A percentile compares a stretch with the other conserved stretches of the same genome.
Conservation (phyloP, 2,329 filamentous ascomycete species). For the Clarireedia homoeocarpa region DNA sequence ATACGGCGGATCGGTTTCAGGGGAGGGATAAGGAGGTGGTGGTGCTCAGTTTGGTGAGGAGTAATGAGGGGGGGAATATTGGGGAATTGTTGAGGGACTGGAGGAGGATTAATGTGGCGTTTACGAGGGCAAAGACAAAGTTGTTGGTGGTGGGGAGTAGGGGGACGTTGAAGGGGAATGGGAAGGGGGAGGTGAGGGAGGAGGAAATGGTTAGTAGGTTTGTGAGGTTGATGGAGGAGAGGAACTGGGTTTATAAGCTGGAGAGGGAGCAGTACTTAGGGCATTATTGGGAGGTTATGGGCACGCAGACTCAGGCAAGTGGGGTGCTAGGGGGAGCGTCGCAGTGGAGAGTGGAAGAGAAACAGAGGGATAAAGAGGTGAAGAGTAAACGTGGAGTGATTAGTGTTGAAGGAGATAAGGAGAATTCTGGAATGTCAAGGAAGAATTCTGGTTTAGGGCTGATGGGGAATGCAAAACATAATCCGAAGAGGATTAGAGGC, state of each 20-base stretch:
- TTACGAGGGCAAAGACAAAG: conserved; percentile 89
- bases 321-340: conserved; percentile 5
- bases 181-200: conserved; percentile 43
- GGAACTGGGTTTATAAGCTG: conserved; percentile 74
- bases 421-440: too few relatives aligned
- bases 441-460: too few relatives aligned
- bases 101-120: conserved; percentile 89
- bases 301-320: conserved; percentile 38
- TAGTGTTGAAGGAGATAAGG: conserved; percentile 2
- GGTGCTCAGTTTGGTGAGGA: conserved; percentile 78
- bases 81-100: conserved; percentile 88
- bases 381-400: neutral
- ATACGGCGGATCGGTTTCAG: conserved; percentile 95
- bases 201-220: conserved; percentile 74
- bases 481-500: conserved; percentile 48
- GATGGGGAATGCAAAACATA: neutral
- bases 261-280: conserved; percentile 53
- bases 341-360: conserved; percentile 7
- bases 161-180: conserved; percentile 58
- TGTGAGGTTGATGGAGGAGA: conserved; percentile 66
- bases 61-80: conserved; percentile 74
- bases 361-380: conserved; percentile 10
- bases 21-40: conserved; percentile 93
- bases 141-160: conserved; percentile 79
- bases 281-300: conserved; percentile 54